Base-by-base conservation (phyloP, 495 filamentous ascomycete genomes). In the Staphylotrichum longicolle region DNA sequence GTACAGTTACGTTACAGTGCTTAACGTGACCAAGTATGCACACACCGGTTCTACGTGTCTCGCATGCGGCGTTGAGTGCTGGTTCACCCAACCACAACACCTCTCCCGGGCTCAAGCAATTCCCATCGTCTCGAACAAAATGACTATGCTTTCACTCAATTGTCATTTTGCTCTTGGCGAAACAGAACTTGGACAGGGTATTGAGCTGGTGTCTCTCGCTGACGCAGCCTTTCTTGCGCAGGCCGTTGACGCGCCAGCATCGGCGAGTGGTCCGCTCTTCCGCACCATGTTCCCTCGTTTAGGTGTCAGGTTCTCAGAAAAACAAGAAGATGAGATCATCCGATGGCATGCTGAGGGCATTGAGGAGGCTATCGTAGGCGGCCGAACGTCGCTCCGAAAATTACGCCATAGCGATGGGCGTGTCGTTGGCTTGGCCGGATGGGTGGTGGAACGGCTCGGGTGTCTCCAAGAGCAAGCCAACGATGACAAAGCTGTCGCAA, bases 241-340 rank as follows among this genome's bases (percentile, higher is more conserved):
- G 57, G 47, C 47, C 47, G 57, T 59, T 59, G 57, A 59, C 8
- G 6, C 37, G 32, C 57, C 57, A 51, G 57, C 57, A 59, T 59
- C 47, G 20, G 57, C 42, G 52, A 51, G 57, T 47, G 57, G 57
- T 10, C 57, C 57, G 52, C 47, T 59, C 55, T 51, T 59, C 47
- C 39, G 47, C 44, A 4, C 12, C 11, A 59, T 59, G 57, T 59
- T 58, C 47, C 57, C 30, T 59, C 47, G 20, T 42, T 47, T 47
- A 35, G 47, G 14, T 35, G 33, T 11, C 34, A 47, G 33, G 35
- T 59, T 59, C 37, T 59, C 57, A 59, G 57, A 59, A 47, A 35
- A 59, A 52, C 34, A 59, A 52, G 52, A 51, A 37, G 53, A 59
- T 44, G 56, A 58, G 56, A 58, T 58, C 33, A 50, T 58, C 45